These are phyloP conservation scores for Phytophthora tubulina DNA, from an alignment of 352 stramenopile genomes.

Conservation along the genomic window DNA sequence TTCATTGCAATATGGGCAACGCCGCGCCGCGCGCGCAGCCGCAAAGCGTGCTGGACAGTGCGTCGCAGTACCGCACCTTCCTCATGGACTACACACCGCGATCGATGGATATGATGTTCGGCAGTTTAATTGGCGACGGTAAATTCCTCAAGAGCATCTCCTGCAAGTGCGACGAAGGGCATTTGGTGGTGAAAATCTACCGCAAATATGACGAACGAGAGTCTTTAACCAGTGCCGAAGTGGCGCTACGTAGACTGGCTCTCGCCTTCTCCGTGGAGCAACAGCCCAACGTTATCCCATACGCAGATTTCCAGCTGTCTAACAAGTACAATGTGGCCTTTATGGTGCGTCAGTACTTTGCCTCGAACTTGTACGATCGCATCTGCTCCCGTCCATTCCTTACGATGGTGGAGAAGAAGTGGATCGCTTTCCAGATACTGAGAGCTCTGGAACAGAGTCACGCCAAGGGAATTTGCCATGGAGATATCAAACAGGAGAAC, in stretches of 20 bases:
- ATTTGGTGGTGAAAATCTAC: slow-evolving; percentile 91
- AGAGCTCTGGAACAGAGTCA: slow-evolving; percentile 95
- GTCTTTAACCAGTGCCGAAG: slow-evolving; percentile 64
- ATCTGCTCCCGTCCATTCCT: slow-evolving; percentile 96
- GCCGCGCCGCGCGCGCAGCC: slow-evolving; percentile 82
- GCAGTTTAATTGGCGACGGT: slow-evolving; percentile 84
- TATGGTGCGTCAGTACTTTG: slow-evolving; percentile 96
- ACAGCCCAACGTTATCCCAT: slow-evolving; percentile 86
- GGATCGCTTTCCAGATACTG: slow-evolving; percentile 98
- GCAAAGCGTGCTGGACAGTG: slow-evolving; percentile 79
- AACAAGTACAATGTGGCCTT: slow-evolving; percentile 91
- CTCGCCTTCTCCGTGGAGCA: slow-evolving; percentile 72
- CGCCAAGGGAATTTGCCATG: slow-evolving; percentile 94
- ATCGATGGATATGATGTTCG: slow-evolving; percentile 90
- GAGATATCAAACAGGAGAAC: slow-evolving; percentile 99
- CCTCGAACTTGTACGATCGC: slow-evolving; percentile 97
- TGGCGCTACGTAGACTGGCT: slow-evolving; percentile 62
- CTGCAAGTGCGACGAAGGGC: slow-evolving; percentile 88
- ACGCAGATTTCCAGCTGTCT: slow-evolving; percentile 82
- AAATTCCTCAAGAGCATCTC: slow-evolving; percentile 93
- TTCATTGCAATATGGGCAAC: slow-evolving; percentile 70
- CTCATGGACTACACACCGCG: slow-evolving; percentile 89
- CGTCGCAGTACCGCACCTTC: slow-evolving; percentile 89
- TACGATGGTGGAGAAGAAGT: slow-evolving; percentile 96
- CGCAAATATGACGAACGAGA: slow-evolving; percentile 85